Evolutionary conservation across 169 alveolate species (phyloP).

Genomic region (Nephromyces sp.): DNA sequence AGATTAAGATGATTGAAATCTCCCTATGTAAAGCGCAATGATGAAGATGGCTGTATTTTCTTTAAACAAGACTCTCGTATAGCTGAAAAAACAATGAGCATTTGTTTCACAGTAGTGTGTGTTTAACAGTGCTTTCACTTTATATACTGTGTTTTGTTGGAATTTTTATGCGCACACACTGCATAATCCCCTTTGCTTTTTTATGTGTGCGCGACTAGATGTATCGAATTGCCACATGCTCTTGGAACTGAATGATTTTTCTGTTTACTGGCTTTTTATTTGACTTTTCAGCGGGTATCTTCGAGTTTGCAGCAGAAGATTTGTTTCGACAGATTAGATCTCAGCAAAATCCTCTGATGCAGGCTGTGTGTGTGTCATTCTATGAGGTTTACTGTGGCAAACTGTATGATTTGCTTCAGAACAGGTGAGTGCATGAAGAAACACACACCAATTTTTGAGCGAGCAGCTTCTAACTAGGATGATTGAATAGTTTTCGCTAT

Average conservation of each 20-base stretch:
- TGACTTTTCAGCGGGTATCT: constrained; percentile 19
- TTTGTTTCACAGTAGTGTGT: too few relatives aligned
- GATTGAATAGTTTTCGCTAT: neutral
- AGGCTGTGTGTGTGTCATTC: constrained; percentile 75
- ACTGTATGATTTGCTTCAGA: constrained; percentile 91
- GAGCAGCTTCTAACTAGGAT: neutral
- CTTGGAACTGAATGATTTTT: neutral
- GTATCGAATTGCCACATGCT: neutral
- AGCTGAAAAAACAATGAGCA: too few relatives aligned
- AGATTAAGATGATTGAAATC: too few relatives aligned
- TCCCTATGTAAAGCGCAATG: too few relatives aligned
- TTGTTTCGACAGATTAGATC: constrained; percentile 13
- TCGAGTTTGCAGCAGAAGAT: constrained; percentile 37
- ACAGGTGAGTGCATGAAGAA: constrained; percentile 57
- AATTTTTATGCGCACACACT: neutral
- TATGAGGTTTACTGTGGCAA: constrained; percentile 98
- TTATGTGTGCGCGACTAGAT: neutral
- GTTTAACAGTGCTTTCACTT: too few relatives aligned
- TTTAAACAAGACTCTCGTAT: too few relatives aligned
- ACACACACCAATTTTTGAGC: neutral
- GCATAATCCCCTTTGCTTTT: neutral
- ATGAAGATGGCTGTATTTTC: too few relatives aligned
- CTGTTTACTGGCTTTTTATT: neutral
- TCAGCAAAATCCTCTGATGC: neutral
- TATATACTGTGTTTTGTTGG: too few relatives aligned